Base-by-base conservation (phyloP, 1,284 basidiomycete genomes). In the Microbotryum scabiosae region DNA sequence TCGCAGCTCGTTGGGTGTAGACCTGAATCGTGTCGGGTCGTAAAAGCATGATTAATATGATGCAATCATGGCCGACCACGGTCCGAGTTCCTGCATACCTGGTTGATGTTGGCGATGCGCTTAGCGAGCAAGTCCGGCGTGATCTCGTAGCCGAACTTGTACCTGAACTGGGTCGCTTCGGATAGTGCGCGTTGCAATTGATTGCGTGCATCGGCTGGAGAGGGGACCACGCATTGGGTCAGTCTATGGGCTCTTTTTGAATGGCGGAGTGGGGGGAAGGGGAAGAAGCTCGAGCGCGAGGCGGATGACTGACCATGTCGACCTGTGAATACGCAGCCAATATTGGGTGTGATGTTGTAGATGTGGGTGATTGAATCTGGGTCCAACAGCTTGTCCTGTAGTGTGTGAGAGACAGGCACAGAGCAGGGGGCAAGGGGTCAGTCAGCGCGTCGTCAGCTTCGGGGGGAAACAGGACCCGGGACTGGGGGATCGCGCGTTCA, bases 141-240 rank as follows among this genome's bases (percentile, higher is more conserved):
- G 71, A 98, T 97, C 77, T 97, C 91, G 74, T 97, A 97, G 52
- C 96, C 96, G 73, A 87, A 93, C 78, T 97, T 97, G 81, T 97
- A 91, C 69, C 92, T 82, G 81, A 93, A 97, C 43, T 92, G 85
- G 46, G 90, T 90, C 14, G 96, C 96, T 76, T 99, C 94, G 60
- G 82, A 78, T 61, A 90, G 85, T 54, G 96, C 93, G 46, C 94
- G 84, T 72, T 81, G 77, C 3, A 98, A 89, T 78, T 98, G 96
- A 23, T 90, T 82, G 60, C 89, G 83, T 8, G 93, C 93, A 77
- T 98, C 94, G 68, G 94, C 93, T 92, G 73, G 23, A 36, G 49
- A 52, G 23, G 6, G 10, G n/a, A 32, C 28, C 36, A 49, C 57
- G 48, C 6, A 57, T 56, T 16, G 36, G 53, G 61, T 32, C 9